Percentiles rank a stretch among this genome's conserved stretches.
phyloP scores from a whole-genome alignment of 2,329 filamentous ascomycete genomes.

The Colletotrichum orchidophilum region DNA sequence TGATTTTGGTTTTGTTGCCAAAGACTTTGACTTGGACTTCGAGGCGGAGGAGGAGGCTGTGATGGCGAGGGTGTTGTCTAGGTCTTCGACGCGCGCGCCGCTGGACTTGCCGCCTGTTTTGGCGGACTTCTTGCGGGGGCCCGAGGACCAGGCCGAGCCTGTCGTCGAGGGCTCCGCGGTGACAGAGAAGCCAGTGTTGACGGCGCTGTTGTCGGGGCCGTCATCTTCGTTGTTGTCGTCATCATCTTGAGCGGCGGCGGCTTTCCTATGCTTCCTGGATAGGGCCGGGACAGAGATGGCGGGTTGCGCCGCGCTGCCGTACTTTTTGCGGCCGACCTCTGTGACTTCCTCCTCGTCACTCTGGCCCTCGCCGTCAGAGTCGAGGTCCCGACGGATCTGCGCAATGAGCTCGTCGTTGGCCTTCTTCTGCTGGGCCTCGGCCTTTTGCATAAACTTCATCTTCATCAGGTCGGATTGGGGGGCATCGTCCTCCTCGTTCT shows the following conservation, averaged over 20 bases:
- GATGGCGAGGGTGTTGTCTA: conserved; percentile 49
- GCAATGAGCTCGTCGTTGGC: conserved; percentile 82
- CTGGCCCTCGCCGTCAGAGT: conserved; percentile 59
- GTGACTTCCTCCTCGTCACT: conserved; percentile 56
- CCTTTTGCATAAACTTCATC: conserved; percentile 95
- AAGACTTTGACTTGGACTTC: conserved; percentile 42
- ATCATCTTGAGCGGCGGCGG: conserved; percentile 39
- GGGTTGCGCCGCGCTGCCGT: conserved; percentile 58
- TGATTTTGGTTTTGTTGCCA: not conserved
- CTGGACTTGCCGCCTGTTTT: conserved; percentile 15
- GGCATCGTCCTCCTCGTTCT: conserved; percentile 57
- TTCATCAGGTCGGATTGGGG: conserved; percentile 74
- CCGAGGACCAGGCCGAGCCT: conserved; percentile 54
- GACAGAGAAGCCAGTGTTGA: conserved; percentile 37
- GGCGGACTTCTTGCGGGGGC: conserved; percentile 45
- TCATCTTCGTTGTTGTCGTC: conserved; percentile 38
- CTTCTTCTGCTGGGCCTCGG: conserved; percentile 80
- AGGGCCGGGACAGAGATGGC: conserved; percentile 43
- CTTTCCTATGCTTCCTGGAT: conserved; percentile 40
- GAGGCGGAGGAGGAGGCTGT: conserved; percentile 39
- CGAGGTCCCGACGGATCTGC: conserved; percentile 77
- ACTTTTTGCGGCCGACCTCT: conserved; percentile 76
- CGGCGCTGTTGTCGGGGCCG: conserved; percentile 34
- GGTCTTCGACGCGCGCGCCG: conserved; percentile 43
- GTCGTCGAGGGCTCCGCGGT: conserved; percentile 40